These are phyloP conservation scores for Rhizopus microsporus DNA, from an alignment of 371 early-diverging fungal genomes.

Conservation along the genomic window DNA sequence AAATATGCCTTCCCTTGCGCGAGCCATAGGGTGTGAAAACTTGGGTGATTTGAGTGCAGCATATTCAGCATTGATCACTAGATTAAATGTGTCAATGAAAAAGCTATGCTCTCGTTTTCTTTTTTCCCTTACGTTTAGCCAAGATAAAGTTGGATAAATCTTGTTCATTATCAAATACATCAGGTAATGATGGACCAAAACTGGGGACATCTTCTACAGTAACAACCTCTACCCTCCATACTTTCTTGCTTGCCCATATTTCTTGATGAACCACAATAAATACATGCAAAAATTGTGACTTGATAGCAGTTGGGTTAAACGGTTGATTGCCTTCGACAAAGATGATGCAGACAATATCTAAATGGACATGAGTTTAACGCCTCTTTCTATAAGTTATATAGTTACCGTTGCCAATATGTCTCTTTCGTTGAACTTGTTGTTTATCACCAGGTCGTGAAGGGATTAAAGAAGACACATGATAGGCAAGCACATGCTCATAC, in stretches of 20 bases:
- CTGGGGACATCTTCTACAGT: conserved; percentile 63
- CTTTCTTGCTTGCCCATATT: conserved; percentile 26
- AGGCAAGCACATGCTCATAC: conserved; percentile 80
- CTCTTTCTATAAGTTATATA: not conserved
- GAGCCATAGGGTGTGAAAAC: conserved; percentile 54
- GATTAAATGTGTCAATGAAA: not conserved
- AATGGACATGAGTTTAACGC: not conserved
- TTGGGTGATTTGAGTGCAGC: conserved; percentile 79
- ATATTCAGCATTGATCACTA: conserved; percentile 78
- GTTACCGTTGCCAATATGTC: conserved; percentile 84
- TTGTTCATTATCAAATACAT: conserved; percentile 45
- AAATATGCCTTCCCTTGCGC: conserved; percentile 63
- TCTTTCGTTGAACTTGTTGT: conserved; percentile 83
- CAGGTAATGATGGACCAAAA: conserved; percentile 71
- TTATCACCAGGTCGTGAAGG: conserved; percentile 72
- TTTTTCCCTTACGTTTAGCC: conserved; percentile 53
- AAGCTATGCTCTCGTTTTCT: not conserved
- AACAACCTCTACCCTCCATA: conserved; percentile 61
- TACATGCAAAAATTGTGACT: conserved; percentile 77
- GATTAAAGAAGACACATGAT: conserved; percentile 83
- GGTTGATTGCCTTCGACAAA: conserved; percentile 68
- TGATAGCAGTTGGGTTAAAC: conserved; percentile 73
- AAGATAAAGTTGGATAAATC: conserved; percentile 62
- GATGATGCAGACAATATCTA: conserved; percentile 76
- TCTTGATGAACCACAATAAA: conserved; percentile 71